Evolutionary conservation across 345 rosid species (phyloP).

Genomic region (Populus simonii): DNA sequence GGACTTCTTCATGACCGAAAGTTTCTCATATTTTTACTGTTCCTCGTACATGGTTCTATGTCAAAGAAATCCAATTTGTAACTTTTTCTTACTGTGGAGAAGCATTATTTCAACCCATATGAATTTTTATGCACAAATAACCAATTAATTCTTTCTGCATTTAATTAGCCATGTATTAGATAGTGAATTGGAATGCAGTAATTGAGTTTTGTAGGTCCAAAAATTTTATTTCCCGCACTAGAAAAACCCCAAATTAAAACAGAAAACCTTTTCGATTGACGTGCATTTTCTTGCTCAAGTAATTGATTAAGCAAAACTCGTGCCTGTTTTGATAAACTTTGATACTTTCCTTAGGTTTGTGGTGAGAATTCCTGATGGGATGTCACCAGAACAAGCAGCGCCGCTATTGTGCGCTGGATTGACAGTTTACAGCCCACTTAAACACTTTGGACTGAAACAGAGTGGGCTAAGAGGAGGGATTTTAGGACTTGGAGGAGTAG

Average conservation of each 20-base stretch:
- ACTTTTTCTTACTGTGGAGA: background rate
- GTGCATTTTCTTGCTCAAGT: background rate
- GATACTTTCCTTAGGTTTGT: slow-evolving; percentile 52
- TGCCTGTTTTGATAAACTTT: background rate
- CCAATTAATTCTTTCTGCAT: background rate
- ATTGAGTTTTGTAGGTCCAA: background rate
- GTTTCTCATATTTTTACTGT: background rate
- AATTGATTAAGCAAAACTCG: background rate
- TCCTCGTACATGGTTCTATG: background rate
- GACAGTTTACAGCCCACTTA: slow-evolving; percentile 85
- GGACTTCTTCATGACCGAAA: background rate
- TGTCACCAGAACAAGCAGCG: slow-evolving; percentile 83
- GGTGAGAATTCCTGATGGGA: slow-evolving; percentile 82
- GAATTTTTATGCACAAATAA: background rate
- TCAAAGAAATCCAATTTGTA: background rate
- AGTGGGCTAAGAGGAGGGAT: slow-evolving; percentile 80
- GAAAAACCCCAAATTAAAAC: background rate
- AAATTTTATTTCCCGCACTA: background rate
- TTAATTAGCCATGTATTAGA: background rate
- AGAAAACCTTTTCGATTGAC: background rate
- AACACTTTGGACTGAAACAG: slow-evolving; percentile 62
- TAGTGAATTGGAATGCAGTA: background rate
- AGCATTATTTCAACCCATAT: background rate
- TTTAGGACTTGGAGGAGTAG: slow-evolving; percentile 92
- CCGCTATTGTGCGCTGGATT: slow-evolving; percentile 85